phyloP scores from a whole-genome alignment of 495 filamentous ascomycete species.

The Hypoxylon lienhwacheense region DNA sequence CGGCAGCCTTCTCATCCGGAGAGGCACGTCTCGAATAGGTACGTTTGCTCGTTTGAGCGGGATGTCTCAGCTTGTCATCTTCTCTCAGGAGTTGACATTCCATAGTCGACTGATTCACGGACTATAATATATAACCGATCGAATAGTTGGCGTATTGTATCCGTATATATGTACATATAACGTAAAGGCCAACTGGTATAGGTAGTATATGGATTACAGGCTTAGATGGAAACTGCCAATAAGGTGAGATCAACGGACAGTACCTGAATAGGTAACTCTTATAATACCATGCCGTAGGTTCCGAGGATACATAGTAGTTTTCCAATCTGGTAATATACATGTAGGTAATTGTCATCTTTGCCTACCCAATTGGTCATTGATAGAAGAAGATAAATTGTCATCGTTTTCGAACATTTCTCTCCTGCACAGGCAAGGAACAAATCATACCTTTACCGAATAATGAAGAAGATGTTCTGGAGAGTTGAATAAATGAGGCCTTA shows the following conservation, averaged over 20 bases:
- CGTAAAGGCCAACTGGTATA: too few species aligned
- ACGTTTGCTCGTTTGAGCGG: background rate
- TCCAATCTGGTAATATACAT: background rate
- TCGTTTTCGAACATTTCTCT: background rate
- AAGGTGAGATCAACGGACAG: slow-evolving; percentile 11
- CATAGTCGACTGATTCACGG: background rate
- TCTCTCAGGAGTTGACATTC: slow-evolving; percentile 2
- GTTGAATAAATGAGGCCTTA: too few species aligned
- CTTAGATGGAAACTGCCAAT: background rate
- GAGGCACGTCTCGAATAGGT: slow-evolving; percentile 25
- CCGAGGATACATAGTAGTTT: background rate
- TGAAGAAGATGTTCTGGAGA: background rate
- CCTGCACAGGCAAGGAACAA: background rate
- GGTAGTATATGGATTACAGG: too few species aligned
- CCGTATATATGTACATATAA: too few species aligned
- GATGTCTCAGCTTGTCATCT: slow-evolving; percentile 7
- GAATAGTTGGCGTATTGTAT: too few species aligned
- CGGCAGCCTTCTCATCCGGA: slow-evolving; percentile 16
- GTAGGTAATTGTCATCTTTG: background rate
- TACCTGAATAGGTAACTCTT: slow-evolving; percentile 5
- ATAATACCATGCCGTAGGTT: background rate
- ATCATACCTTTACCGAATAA: background rate
- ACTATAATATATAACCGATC: too few species aligned
- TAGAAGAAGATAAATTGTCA: too few species aligned
- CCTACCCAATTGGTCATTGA: too few species aligned